Evolutionary conservation across 371 early-diverging fungal genomes (phyloP).

Genomic region (Rhizopus stolonifer): DNA sequence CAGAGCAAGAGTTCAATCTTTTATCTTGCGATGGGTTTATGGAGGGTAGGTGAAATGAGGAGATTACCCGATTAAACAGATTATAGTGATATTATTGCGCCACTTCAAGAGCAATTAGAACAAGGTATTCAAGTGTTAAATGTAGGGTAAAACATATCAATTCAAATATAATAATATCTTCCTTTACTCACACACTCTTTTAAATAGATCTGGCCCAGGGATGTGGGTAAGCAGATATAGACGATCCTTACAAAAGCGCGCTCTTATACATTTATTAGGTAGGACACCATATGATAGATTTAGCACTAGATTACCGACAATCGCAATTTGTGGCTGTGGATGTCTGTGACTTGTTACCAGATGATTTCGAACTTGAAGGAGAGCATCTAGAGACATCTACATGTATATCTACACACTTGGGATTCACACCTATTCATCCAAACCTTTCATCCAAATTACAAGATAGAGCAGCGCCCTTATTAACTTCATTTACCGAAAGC

Average conservation of each 20-base stretch:
- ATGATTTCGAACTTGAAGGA: slow-evolving; percentile 11
- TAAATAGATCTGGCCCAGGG: slow-evolving; percentile 28
- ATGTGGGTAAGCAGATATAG: slow-evolving; percentile 26
- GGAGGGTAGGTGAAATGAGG: slow-evolving; percentile 21
- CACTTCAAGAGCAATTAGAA: slow-evolving; percentile 19
- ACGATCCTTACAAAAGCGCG: no score
- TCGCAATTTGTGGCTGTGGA: slow-evolving; percentile 25
- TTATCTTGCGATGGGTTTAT: slow-evolving; percentile 31
- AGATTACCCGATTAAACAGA: no score
- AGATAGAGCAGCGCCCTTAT: not conserved
- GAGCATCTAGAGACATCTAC: not conserved
- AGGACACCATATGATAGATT: slow-evolving; percentile 31
- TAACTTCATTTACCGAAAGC: slow-evolving; percentile 1
- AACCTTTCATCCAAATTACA: slow-evolving; percentile 11
- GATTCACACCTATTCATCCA: slow-evolving; percentile 25
- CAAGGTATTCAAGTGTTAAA: slow-evolving; percentile 26
- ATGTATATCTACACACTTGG: not conserved
- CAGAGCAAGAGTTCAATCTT: slow-evolving; percentile 24
- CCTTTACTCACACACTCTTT: not conserved
- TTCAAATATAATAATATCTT: not conserved
- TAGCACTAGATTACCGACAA: slow-evolving; percentile 25
- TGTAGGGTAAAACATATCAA: slow-evolving; percentile 22
- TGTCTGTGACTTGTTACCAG: slow-evolving; percentile 20
- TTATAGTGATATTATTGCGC: slow-evolving; percentile 25
- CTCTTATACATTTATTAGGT: slow-evolving; percentile 3